phyloP scores from a whole-genome alignment of 805 yeast genomes.

The Wickerhamiella allomyrinae region DNA sequence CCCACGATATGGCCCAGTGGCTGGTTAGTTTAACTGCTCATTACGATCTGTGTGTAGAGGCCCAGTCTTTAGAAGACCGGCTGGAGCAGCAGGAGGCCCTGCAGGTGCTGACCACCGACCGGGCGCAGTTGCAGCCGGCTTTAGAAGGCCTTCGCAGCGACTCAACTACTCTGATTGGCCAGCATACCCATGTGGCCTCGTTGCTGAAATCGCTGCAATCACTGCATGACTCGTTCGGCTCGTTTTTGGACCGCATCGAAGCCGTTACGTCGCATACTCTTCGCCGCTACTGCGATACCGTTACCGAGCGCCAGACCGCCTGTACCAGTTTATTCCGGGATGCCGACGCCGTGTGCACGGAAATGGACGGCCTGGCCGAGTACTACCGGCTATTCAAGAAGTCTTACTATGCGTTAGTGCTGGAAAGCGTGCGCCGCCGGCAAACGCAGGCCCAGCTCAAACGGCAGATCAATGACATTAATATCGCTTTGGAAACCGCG shows the following conservation, averaged over 20 bases:
- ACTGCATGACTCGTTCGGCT: constrained; percentile 17
- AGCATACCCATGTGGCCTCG: constrained; percentile 8
- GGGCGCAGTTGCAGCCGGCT: constrained; percentile 23
- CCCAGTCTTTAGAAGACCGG: constrained; percentile 27
- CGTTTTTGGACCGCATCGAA: constrained; percentile 10
- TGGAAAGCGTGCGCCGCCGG: constrained; percentile 40
- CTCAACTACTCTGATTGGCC: not conserved
- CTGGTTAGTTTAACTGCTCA: constrained; percentile 64
- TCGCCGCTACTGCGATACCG: constrained; percentile 10
- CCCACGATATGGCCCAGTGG: constrained; percentile 54
- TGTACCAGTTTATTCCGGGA: constrained; percentile 19
- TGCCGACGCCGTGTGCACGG: constrained; percentile 22
- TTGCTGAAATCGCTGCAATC: constrained; percentile 15
- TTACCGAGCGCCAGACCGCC: constrained; percentile 14
- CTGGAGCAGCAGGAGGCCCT: constrained; percentile 38
- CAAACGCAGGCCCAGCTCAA: constrained; percentile 30
- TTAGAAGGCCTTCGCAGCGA: constrained; percentile 13
- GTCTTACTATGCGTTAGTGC: constrained; percentile 38
- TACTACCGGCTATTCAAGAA: constrained; percentile 38
- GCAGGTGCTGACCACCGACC: constrained; percentile 32
- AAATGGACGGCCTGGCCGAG: constrained; percentile 29
- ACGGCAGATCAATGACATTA: constrained; percentile 30
- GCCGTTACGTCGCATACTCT: constrained; percentile 14
- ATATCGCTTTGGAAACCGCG: constrained; percentile 27
- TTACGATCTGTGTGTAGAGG: constrained; percentile 61